phyloP scores from a whole-genome alignment of 257 asterid species.

The Gentiana dahurica region DNA sequence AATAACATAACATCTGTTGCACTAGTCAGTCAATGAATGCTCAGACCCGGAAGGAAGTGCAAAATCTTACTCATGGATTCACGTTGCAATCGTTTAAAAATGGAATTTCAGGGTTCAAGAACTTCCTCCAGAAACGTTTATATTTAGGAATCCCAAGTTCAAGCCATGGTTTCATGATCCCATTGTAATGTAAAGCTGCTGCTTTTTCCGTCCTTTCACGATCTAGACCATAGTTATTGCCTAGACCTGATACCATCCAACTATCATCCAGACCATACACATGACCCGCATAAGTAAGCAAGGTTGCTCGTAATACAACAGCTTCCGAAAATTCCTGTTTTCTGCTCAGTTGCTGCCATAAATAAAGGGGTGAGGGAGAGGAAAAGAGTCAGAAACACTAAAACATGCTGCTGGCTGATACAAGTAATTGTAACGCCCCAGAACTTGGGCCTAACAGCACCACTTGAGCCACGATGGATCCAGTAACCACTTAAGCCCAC shows the following conservation, averaged over 20 bases:
- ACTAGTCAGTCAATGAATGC: conserved; percentile 15
- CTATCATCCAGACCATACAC: conserved; percentile 59
- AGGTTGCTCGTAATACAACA: conserved; percentile 46
- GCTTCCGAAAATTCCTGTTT: conserved; percentile 41
- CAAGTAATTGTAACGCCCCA: too few relatives aligned
- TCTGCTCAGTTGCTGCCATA: conserved; percentile 32
- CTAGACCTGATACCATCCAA: conserved; percentile 84
- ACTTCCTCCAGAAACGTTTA: conserved; percentile 66
- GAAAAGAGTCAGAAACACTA: not conserved
- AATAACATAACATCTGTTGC: conserved; percentile 10
- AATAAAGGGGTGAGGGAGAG: not conserved
- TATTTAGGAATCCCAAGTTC: conserved; percentile 81
- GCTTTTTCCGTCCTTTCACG: conserved; percentile 38
- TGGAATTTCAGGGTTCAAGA: conserved; percentile 52
- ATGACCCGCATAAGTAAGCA: conserved; percentile 61
- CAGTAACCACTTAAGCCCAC: too few relatives aligned
- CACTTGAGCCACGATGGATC: too few relatives aligned
- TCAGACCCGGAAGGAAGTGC: too few relatives aligned
- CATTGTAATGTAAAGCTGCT: conserved; percentile 80
- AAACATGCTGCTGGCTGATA: not conserved
- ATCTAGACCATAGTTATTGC: conserved; percentile 57
- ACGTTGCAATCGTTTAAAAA: conserved; percentile 82
- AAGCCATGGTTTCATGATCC: conserved; percentile 99
- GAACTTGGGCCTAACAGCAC: too few relatives aligned
- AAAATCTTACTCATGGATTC: conserved; percentile 30